A percentile compares a stretch with the other conserved stretches of the same genome.
These are phyloP conservation scores for Coemansia sp. DNA, from an alignment of 192 early-diverging fungal species.

Conservation along the genomic window DNA sequence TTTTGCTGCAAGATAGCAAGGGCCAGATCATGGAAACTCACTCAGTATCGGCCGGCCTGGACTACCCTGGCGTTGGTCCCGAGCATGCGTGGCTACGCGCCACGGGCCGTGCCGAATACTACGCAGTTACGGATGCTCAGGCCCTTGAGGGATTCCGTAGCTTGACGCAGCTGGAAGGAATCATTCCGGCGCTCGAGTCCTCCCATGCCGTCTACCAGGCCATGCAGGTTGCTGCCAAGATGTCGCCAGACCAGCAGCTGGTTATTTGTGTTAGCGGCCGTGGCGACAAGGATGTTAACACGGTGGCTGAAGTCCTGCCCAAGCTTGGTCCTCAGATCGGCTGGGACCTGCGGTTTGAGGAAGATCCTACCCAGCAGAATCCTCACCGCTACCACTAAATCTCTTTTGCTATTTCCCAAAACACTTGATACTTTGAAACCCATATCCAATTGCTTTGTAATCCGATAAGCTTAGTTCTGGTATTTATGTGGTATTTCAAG, in stretches of 20 bases:
- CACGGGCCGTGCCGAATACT: conserved; percentile 79
- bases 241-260: conserved; percentile 76
- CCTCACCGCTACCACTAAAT: conserved; percentile 1
- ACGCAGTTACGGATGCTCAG: conserved; percentile 75
- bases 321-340: conserved; percentile 88
- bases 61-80: conserved; percentile 97
- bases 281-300: conserved; percentile 96
- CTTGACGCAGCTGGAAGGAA: conserved; percentile 75
- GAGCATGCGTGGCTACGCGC: conserved; percentile 93
- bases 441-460: no score
- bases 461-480: no score
- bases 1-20: conserved; percentile 88
- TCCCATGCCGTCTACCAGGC: conserved; percentile 88
- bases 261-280: conserved; percentile 89
- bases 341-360: conserved; percentile 71
- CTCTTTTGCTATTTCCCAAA: neutral
- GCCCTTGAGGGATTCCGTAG: conserved; percentile 80
- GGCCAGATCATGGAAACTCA: conserved; percentile 98
- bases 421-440: neutral
- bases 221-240: conserved; percentile 69
- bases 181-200: conserved; percentile 95
- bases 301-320: conserved; percentile 87
- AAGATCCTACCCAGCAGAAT: conserved; percentile 33
- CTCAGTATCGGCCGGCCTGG: conserved; percentile 92
- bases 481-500: no score